phyloP scores from a whole-genome alignment of 306 rosid species.

The Prunus campanulata region DNA sequence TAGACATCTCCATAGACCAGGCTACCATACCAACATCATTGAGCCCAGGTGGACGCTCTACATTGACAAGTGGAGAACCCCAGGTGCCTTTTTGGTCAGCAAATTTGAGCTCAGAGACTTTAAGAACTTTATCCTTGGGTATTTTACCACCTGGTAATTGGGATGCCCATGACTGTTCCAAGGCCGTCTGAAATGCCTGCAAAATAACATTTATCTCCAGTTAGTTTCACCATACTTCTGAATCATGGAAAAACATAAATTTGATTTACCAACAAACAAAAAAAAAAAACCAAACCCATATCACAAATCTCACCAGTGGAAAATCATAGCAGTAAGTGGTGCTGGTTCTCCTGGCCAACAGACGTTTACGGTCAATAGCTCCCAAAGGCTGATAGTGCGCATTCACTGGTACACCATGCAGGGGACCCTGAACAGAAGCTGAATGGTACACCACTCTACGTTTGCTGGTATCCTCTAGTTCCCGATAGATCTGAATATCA shows the following conservation, averaged over 20 bases:
- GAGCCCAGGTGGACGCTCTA: slow-evolving; percentile 62
- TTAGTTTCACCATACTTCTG: not conserved
- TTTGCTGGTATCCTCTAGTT: slow-evolving; percentile 55
- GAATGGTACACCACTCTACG: slow-evolving; percentile 71
- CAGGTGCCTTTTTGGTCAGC: slow-evolving; percentile 70
- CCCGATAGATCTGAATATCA: slow-evolving; percentile 73
- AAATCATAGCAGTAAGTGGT: slow-evolving; percentile 98
- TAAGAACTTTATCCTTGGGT: slow-evolving; percentile 53
- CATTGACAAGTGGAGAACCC: slow-evolving; percentile 82
- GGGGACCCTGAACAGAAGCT: slow-evolving; percentile 52
- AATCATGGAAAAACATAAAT: not conserved
- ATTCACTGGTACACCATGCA: slow-evolving; percentile 72
- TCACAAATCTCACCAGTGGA: slow-evolving; percentile 69
- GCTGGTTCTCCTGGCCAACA: slow-evolving; percentile 77
- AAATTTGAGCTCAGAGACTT: slow-evolving; percentile 76
- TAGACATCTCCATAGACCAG: slow-evolving; percentile 87
- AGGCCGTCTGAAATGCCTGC: slow-evolving; percentile 87
- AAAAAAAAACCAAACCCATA: slow-evolving; percentile 8
- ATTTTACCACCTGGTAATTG: slow-evolving; percentile 44
- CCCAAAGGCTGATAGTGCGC: slow-evolving; percentile 79
- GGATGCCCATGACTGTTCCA: slow-evolving; percentile 78
- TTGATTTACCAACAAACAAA: no score
- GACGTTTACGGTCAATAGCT: slow-evolving; percentile 76
- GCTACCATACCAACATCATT: slow-evolving; percentile 98
- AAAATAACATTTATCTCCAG: slow-evolving; percentile 26